A percentile compares a stretch with the other conserved stretches of the same genome.
Conservation (phyloP, 495 filamentous ascomycete species). For the Neurospora tetrasperma region DNA sequence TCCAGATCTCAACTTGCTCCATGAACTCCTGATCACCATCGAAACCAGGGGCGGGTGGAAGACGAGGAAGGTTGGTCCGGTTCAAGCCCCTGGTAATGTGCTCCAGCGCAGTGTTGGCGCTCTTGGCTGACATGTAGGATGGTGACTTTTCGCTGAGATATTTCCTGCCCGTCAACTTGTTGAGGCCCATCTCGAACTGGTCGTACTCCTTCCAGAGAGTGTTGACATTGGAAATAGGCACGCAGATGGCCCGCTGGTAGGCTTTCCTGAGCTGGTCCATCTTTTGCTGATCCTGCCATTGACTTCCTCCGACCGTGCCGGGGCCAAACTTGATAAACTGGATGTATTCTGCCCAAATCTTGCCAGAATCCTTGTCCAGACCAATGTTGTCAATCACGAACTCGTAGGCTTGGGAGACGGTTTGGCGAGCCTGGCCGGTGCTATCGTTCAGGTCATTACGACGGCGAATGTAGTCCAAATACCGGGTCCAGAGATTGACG, state of each 20-base stretch:
- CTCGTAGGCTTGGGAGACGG: slow-evolving; percentile 76
- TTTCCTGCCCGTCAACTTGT: slow-evolving; percentile 85
- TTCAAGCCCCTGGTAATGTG: slow-evolving; percentile 71
- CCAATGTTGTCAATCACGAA: slow-evolving; percentile 84
- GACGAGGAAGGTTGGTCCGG: slow-evolving; percentile 63
- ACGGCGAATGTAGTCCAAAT: slow-evolving; percentile 89
- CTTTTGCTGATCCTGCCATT: slow-evolving; percentile 96
- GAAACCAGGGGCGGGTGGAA: slow-evolving; percentile 77
- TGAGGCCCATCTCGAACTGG: slow-evolving; percentile 82
- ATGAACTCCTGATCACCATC: slow-evolving; percentile 79
- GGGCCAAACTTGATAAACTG: slow-evolving; percentile 81
- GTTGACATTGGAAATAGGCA: slow-evolving; percentile 72
- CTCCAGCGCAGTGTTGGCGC: slow-evolving; percentile 69
- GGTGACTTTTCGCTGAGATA: slow-evolving; percentile 85
- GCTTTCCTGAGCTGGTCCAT: slow-evolving; percentile 86
- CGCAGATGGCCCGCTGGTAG: slow-evolving; percentile 77
- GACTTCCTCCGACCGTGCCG: slow-evolving; percentile 69
- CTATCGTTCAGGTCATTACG: slow-evolving; percentile 78
- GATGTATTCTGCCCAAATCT: slow-evolving; percentile 87
- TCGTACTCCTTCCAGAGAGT: slow-evolving; percentile 95
- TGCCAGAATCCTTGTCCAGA: slow-evolving; percentile 82
- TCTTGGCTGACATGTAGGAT: slow-evolving; percentile 86
- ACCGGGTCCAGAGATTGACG: slow-evolving; percentile 83
- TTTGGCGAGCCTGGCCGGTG: slow-evolving; percentile 61
- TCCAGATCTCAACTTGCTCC: slow-evolving; percentile 84